Evolutionary conservation across 495 filamentous ascomycete genomes (phyloP).

Genomic region (Aspergillus leporis): DNA sequence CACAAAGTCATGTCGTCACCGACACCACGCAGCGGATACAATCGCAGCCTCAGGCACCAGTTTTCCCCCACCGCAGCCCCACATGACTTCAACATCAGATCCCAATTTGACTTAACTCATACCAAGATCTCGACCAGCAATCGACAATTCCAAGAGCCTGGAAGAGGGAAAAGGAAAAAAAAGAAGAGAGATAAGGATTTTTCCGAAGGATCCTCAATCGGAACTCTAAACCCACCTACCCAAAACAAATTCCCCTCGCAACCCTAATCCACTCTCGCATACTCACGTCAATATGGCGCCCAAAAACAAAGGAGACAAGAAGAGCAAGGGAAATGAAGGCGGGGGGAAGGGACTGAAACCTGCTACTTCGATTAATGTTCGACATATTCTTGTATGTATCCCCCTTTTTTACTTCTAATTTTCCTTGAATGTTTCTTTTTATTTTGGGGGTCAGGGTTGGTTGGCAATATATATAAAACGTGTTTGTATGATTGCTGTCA

Average conservation of each 20-base stretch:
- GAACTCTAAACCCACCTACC: no score
- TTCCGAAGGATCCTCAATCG: neutral
- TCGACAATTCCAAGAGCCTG: neutral
- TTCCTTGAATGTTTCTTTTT: constrained; percentile 4
- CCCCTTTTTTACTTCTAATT: constrained; percentile 4
- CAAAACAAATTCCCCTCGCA: neutral
- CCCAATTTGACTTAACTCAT: neutral
- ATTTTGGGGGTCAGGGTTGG: neutral
- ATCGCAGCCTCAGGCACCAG: constrained; percentile 21
- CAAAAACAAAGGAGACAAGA: constrained; percentile 52
- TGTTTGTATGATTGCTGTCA: neutral
- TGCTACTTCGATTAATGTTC: constrained; percentile 77
- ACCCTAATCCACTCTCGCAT: constrained; percentile 8
- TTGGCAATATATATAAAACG: constrained; percentile 2
- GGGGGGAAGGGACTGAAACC: constrained; percentile 63
- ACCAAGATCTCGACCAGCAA: constrained; percentile 3
- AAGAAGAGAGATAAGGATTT: neutral
- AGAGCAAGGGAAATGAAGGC: constrained; percentile 51
- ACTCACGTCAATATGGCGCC: constrained; percentile 45
- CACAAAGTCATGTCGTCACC: constrained; percentile 19
- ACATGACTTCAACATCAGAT: neutral
- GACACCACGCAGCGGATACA: no score
- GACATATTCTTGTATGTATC: constrained; percentile 76
- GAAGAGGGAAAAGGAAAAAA: neutral
- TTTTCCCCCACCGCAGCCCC: neutral